Evolutionary conservation across 2,329 filamentous ascomycete species (phyloP), one percentile per base, ranked within the genome.

Genomic region (Cadophora sp.): DNA sequence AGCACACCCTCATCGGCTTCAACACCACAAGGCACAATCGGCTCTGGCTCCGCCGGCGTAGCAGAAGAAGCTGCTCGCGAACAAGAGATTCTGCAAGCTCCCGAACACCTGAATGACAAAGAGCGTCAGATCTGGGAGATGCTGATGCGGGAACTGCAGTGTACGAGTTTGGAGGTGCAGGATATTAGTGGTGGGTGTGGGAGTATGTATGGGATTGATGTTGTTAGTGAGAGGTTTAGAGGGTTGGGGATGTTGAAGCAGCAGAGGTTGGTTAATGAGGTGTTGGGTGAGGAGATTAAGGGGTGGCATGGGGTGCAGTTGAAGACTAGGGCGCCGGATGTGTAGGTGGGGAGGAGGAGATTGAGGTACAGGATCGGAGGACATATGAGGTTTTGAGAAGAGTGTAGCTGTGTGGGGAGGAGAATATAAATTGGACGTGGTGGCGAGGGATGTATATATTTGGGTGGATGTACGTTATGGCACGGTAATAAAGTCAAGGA

Each of bases 161-260:
- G 76, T 27, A 72, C 69, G 46, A 73, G 73, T 59, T 66, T 81
- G 50, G 75, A 79, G 65, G 79, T 96, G 11, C 90, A 91, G 78
- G 92, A 97, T 80, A 88, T 96, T 62, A 93, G 90, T 27, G 92
- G 93, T 68, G 92, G 92, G 34, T 97, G 92, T 80, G 92, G 92
- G 11, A 92, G 89, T 76, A 96, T 96, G 93, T 96, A 96, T 81
- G 91, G 89, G 66, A 91, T 97, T 73, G 90, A 94, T 75, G 89
- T 96, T 72, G 86, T 89, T 59, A 92, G 91, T 8, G 84, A 88
- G 58, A 85, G 84, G 75, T 97, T 97, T 80, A 84, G 85, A 64
- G 93, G 92, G 58, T 79, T 89, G 74, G 85, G 83, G 61, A 89
- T 94, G 78, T 86, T 97, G 69, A 92, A 92, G 84, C 92, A 96